phyloP scores from a whole-genome alignment of 2,329 filamentous ascomycete species.

The Whalleya microplaca region DNA sequence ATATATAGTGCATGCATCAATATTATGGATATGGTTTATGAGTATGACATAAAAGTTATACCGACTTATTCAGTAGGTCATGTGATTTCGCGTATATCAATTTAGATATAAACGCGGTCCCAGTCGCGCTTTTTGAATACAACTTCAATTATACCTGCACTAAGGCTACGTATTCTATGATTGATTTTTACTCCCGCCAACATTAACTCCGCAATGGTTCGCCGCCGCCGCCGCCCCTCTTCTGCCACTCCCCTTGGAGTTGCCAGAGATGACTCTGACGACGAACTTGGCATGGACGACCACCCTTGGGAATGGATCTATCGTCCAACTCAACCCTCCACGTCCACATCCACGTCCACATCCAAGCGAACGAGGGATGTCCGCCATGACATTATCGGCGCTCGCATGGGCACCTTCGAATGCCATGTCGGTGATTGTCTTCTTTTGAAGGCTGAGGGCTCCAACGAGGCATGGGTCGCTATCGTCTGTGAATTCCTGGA shows the following conservation, averaged over 20 bases:
- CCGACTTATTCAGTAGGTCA: background rate
- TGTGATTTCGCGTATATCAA: background rate
- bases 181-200: background rate
- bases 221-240: conserved; percentile 9
- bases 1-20: no score
- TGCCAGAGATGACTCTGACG: conserved; percentile 79
- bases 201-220: conserved; percentile 8
- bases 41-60: no score
- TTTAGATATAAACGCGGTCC: background rate
- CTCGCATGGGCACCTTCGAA: conserved; percentile 78
- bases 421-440: conserved; percentile 84
- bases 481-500: conserved; percentile 84
- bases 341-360: conserved; percentile 5
- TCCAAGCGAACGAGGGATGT: conserved; percentile 39
- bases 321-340: conserved; percentile 34
- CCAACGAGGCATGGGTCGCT: conserved; percentile 89
- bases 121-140: background rate
- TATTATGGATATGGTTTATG: no score
- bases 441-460: conserved; percentile 83
- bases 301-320: conserved; percentile 83
- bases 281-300: conserved; percentile 78
- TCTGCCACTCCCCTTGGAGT: conserved; percentile 58
- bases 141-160: background rate
- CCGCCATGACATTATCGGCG: conserved; percentile 71
- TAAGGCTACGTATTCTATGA: no score